phyloP scores from a whole-genome alignment of 2,329 filamentous ascomycete species.

The Pezicula neosporulosa region DNA sequence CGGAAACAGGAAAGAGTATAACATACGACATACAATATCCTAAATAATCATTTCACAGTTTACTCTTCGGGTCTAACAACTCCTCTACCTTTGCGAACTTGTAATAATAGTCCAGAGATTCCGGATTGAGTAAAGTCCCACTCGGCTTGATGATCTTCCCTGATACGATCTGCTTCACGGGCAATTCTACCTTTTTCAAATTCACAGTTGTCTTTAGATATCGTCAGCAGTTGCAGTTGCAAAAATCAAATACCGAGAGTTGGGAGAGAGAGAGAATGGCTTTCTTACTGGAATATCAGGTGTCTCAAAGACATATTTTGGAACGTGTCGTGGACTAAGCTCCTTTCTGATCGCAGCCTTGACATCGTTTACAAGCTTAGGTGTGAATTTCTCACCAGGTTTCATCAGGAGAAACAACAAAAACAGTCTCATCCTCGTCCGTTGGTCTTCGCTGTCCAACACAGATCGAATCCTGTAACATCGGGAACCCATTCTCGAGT shows the following conservation, averaged over 20 bases:
- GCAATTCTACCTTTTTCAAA: slow-evolving; percentile 80
- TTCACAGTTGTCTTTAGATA: slow-evolving; percentile 70
- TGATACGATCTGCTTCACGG: slow-evolving; percentile 80
- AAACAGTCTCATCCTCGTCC: slow-evolving; percentile 54
- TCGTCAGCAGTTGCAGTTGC: background rate
- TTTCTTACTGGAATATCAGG: slow-evolving; percentile 69
- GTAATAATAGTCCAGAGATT: slow-evolving; percentile 75
- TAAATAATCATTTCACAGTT: background rate
- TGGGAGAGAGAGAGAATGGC: background rate
- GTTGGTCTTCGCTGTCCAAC: slow-evolving; percentile 69
- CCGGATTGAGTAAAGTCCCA: slow-evolving; percentile 73
- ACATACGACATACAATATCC: no score
- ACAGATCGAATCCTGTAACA: slow-evolving; percentile 70
- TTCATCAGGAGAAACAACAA: slow-evolving; percentile 58
- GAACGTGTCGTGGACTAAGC: slow-evolving; percentile 71
- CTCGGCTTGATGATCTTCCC: slow-evolving; percentile 71
- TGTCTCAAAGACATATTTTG: slow-evolving; percentile 75
- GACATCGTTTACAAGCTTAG: slow-evolving; percentile 51
- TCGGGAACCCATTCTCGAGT: slow-evolving; percentile 61
- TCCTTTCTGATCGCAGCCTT: slow-evolving; percentile 63
- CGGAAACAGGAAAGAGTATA: no score
- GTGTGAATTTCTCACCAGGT: slow-evolving; percentile 52
- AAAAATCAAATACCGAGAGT: background rate
- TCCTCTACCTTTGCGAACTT: slow-evolving; percentile 72
- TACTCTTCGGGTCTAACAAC: slow-evolving; percentile 39